Conservation (phyloP, 768 basidiomycete genomes). For the Paxillus ammoniavirescens region DNA sequence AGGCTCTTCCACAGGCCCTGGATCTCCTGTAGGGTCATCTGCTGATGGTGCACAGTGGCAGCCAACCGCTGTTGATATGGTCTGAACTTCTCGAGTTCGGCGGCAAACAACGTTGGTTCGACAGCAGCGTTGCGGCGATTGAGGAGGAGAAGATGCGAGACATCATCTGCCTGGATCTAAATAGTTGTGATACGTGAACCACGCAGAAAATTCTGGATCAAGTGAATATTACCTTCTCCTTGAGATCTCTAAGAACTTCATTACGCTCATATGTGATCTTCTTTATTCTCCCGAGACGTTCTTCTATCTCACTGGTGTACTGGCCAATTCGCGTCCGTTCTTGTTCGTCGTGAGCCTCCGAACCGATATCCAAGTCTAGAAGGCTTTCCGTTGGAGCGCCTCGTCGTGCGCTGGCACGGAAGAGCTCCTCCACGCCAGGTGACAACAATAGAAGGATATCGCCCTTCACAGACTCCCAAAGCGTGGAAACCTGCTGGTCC, state of each 20-base stretch:
- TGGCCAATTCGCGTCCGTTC: constrained; percentile 67
- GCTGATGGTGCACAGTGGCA: constrained; percentile 77
- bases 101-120: constrained; percentile 86
- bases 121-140: constrained; percentile 83
- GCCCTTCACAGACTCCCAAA: constrained; percentile 69
- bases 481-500: constrained; percentile 66
- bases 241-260: constrained; percentile 89
- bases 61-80: constrained; percentile 84
- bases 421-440: constrained; percentile 60
- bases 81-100: constrained; percentile 93
- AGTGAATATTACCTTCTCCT: constrained; percentile 72
- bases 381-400: constrained; percentile 44
- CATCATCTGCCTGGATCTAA: constrained; percentile 94
- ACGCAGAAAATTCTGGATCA: not conserved
- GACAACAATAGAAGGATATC: constrained; percentile 67
- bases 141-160: constrained; percentile 89
- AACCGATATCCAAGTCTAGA: constrained; percentile 72
- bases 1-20: constrained; percentile 70
- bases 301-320: constrained; percentile 73
- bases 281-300: constrained; percentile 70
- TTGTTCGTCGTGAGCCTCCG: constrained; percentile 59
- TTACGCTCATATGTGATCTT: constrained; percentile 84
- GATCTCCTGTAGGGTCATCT: constrained; percentile 71
- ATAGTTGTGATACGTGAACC: not conserved
- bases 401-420: constrained; percentile 48